phyloP scores from a whole-genome alignment of 164 flowering plant genomes.

The Magnolia changhungtana region DNA sequence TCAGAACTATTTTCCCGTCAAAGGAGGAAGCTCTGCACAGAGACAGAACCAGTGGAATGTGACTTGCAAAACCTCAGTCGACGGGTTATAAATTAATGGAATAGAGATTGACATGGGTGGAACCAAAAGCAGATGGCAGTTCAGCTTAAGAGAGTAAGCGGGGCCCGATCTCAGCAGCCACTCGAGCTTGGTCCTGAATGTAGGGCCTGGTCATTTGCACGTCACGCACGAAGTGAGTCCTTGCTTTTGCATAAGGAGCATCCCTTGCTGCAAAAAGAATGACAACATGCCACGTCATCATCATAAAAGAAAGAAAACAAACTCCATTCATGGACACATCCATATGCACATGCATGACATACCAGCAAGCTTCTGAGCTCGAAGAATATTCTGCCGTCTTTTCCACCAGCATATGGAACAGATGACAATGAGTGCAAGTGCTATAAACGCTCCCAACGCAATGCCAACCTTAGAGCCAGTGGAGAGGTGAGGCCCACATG shows the following conservation, averaged over 20 bases:
- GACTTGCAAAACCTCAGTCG: not conserved
- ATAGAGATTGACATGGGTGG: not conserved
- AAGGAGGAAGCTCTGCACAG: not conserved
- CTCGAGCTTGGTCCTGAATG: conserved; percentile 50
- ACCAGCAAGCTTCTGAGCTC: conserved; percentile 86
- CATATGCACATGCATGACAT: conserved; percentile 6
- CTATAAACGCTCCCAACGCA: conserved; percentile 43
- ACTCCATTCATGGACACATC: not conserved
- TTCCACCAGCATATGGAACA: conserved; percentile 76
- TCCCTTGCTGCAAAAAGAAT: conserved; percentile 66
- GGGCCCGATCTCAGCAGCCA: conserved; percentile 81
- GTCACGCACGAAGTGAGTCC: conserved; percentile 81
- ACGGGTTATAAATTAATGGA: not conserved
- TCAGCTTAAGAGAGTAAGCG: conserved; percentile 63
- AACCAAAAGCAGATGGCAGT: not conserved
- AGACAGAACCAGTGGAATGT: not conserved
- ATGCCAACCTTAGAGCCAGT: conserved; percentile 69
- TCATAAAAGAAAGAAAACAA: too few species aligned
- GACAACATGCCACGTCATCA: not conserved
- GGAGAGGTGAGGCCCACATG: conserved; percentile 87
- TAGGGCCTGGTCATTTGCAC: conserved; percentile 75
- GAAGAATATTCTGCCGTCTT: conserved; percentile 87
- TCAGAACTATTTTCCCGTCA: not conserved
- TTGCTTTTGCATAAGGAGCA: conserved; percentile 96
- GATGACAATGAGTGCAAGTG: conserved; percentile 43